phyloP scores from a whole-genome alignment of 164 flowering plant genomes.

The Macadamia integrifolia region DNA sequence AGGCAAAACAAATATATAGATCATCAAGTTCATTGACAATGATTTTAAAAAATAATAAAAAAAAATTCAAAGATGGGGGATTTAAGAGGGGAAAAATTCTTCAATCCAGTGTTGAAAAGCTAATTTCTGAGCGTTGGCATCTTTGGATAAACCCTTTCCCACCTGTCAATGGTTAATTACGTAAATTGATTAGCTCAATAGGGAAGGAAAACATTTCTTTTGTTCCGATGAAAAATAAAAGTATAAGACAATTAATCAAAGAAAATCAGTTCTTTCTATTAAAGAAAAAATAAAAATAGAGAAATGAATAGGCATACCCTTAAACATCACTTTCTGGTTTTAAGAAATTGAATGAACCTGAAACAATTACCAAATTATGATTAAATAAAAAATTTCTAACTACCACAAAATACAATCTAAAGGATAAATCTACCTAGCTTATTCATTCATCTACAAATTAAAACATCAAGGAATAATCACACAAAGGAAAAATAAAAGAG shows the following conservation, averaged over 20 bases:
- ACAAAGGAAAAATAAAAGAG: background rate
- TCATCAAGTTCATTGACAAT: too few species aligned
- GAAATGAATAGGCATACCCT: conserved; percentile 35
- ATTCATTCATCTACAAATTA: too few species aligned
- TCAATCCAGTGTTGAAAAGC: conserved; percentile 97
- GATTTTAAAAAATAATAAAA: background rate
- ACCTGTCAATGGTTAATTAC: conserved; percentile 29
- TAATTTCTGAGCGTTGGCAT: conserved; percentile 13
- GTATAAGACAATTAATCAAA: background rate
- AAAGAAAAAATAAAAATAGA: background rate
- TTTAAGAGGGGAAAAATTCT: conserved; percentile 22
- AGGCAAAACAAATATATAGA: background rate
- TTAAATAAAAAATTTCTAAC: too few species aligned
- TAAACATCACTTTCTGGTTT: conserved; percentile 62
- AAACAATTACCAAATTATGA: conserved; percentile 29
- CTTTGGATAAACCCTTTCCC: conserved; percentile 75
- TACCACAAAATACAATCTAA: too few species aligned
- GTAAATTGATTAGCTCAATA: background rate
- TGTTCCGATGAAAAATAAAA: too few species aligned
- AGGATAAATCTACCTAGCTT: too few species aligned
- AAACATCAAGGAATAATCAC: background rate
- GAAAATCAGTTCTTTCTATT: too few species aligned
- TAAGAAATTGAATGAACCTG: conserved; percentile 47
- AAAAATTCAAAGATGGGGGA: background rate
- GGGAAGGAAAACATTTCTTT: background rate